Conservation (phyloP, 139 green algal genomes). For the Medakamo hakoo region DNA sequence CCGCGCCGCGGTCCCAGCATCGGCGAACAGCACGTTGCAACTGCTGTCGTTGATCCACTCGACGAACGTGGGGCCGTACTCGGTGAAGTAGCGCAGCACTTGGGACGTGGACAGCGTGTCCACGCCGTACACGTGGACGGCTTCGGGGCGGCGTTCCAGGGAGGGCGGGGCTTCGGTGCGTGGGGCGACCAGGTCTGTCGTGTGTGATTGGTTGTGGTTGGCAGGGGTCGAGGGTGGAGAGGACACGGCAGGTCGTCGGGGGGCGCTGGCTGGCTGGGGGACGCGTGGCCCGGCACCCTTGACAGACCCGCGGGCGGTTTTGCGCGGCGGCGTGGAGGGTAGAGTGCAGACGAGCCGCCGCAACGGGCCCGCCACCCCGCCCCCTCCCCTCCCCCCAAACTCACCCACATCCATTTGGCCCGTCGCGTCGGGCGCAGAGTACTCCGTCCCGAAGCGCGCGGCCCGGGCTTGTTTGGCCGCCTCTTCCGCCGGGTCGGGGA, state of each 20-base stretch:
- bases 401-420: conserved; percentile 48
- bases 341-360: too few relatives aligned
- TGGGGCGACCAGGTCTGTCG: conserved; percentile 34
- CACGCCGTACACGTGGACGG: conserved; percentile 69
- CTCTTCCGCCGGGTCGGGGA: conserved; percentile 16
- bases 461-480: conserved; percentile 32
- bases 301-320: too few relatives aligned
- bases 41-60: conserved; percentile 81
- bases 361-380: not conserved
- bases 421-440: conserved; percentile 24
- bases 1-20: conserved; percentile 31
- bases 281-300: too few relatives aligned
- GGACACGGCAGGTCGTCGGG: too few relatives aligned
- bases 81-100: conserved; percentile 36
- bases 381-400: not conserved
- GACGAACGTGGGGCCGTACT: conserved; percentile 55
- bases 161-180: conserved; percentile 21
- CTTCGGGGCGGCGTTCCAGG: conserved; percentile 28
- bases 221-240: too few relatives aligned
- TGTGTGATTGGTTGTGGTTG: conserved; percentile 1
- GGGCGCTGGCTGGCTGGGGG: too few relatives aligned
- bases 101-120: conserved; percentile 60
- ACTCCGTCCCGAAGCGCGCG: conserved; percentile 44
- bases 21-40: conserved; percentile 60
- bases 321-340: too few relatives aligned